These are phyloP conservation scores for Pholiota microspora DNA, from an alignment of 768 basidiomycete species.

Conservation along the genomic window DNA sequence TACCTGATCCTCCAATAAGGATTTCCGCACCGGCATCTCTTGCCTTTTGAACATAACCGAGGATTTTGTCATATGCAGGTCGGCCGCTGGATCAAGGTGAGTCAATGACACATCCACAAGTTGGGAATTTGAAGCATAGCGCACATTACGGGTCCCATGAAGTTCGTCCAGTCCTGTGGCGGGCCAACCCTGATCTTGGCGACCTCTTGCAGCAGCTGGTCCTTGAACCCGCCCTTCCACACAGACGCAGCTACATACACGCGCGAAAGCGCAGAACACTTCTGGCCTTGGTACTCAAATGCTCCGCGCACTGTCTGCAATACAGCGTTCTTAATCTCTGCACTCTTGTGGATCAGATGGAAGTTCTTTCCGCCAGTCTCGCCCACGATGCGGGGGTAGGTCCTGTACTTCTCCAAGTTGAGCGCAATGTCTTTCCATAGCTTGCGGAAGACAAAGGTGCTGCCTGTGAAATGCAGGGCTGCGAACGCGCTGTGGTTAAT, in stretches of 20 bases:
- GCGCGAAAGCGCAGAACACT: constrained; percentile 93
- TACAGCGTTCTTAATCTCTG: constrained; percentile 88
- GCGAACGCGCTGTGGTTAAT: constrained; percentile 80
- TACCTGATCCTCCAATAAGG: constrained; percentile 80
- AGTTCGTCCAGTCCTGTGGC: constrained; percentile 74
- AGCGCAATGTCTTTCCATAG: constrained; percentile 94
- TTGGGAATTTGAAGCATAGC: constrained; percentile 6
- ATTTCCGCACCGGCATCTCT: constrained; percentile 89
- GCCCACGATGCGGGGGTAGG: constrained; percentile 94
- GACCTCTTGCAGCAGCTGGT: constrained; percentile 68
- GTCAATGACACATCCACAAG: constrained; percentile 3
- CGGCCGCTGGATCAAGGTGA: constrained; percentile 50
- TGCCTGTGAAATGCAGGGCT: constrained; percentile 94
- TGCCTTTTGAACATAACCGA: constrained; percentile 80
- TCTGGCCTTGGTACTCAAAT: constrained; percentile 99
- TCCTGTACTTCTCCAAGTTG: constrained; percentile 84
- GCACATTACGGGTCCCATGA: constrained; percentile 96
- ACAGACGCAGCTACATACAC: constrained; percentile 85
- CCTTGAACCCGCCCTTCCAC: constrained; percentile 87
- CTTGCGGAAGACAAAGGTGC: constrained; percentile 90
- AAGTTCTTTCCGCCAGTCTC: constrained; percentile 99
- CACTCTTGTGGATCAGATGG: constrained; percentile 87
- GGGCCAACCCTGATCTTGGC: constrained; percentile 85
- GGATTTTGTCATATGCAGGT: constrained; percentile 87
- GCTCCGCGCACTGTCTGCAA: constrained; percentile 83